These are phyloP conservation scores for Claviceps sp. DNA, from an alignment of 2,329 filamentous ascomycete species.

Conservation along the genomic window DNA sequence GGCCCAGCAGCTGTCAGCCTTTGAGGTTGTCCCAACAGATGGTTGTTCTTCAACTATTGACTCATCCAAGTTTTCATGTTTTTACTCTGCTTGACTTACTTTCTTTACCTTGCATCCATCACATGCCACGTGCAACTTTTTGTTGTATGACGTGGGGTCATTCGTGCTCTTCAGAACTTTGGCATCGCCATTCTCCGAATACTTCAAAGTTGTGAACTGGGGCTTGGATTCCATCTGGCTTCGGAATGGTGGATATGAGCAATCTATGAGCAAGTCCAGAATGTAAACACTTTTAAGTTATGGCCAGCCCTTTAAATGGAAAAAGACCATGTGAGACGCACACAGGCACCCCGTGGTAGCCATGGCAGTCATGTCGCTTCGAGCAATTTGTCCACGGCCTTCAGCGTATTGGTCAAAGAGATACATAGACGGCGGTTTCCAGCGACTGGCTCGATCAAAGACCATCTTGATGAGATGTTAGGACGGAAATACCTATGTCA, in stretches of 20 bases:
- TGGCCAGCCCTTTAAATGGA: neutral
- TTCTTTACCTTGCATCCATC: conserved; percentile 27
- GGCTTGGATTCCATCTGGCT: neutral
- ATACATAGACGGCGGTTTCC: neutral
- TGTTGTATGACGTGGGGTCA: conserved; percentile 23
- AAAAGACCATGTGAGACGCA: neutral
- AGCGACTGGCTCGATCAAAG: neutral
- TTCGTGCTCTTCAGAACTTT: conserved; percentile 23
- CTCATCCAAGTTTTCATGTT: neutral
- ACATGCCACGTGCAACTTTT: conserved; percentile 25
- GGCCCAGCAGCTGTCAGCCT: neutral
- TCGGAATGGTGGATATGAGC: no score
- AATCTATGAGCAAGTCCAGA: neutral
- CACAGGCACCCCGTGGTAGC: neutral
- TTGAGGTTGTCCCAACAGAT: neutral
- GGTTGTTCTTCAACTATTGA: neutral
- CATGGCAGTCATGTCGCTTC: neutral
- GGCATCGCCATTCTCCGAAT: conserved; percentile 15
- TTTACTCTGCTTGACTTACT: conserved; percentile 11
- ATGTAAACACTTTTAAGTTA: neutral
- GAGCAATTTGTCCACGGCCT: neutral
- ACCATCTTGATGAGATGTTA: neutral
- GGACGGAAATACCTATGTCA: neutral
- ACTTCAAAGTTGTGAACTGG: neutral
- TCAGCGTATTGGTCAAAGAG: neutral